phyloP scores from a whole-genome alignment of 2,329 filamentous ascomycete genomes.

The Cladorrhinum sp. region DNA sequence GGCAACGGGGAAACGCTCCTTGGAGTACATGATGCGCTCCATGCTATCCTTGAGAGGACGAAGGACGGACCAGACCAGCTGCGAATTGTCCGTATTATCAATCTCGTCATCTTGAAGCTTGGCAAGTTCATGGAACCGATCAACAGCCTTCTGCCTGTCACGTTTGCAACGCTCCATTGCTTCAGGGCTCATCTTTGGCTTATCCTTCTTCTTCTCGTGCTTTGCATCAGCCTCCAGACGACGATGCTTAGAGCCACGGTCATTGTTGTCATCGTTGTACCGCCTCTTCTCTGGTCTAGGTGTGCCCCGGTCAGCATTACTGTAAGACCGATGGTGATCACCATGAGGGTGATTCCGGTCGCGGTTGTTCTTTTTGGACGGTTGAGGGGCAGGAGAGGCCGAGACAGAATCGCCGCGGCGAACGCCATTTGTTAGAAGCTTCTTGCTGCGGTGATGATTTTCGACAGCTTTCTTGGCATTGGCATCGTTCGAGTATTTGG shows the following conservation, averaged over 20 bases:
- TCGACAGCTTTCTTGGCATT: slow-evolving; percentile 77
- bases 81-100: slow-evolving; percentile 33
- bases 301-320: slow-evolving; percentile 48
- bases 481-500: slow-evolving; percentile 73
- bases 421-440: slow-evolving; percentile 65
- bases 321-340: slow-evolving; percentile 51
- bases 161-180: slow-evolving; percentile 36
- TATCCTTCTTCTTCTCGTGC: slow-evolving; percentile 38
- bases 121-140: slow-evolving; percentile 38
- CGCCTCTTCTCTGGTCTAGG: slow-evolving; percentile 61
- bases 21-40: slow-evolving; percentile 38
- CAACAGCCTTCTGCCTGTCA: slow-evolving; percentile 35
- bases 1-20: slow-evolving; percentile 31
- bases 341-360: slow-evolving; percentile 45
- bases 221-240: slow-evolving; percentile 45
- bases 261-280: slow-evolving; percentile 52
- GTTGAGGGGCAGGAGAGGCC: slow-evolving; percentile 66
- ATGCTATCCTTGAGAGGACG: slow-evolving; percentile 38
- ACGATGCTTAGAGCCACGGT: slow-evolving; percentile 50
- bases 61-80: slow-evolving; percentile 39
- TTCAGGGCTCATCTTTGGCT: slow-evolving; percentile 37
- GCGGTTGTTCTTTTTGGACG: slow-evolving; percentile 46
- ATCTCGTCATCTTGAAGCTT: slow-evolving; percentile 37
- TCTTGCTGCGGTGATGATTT: slow-evolving; percentile 93
- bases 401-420: slow-evolving; percentile 62